Percentiles rank a stretch among this genome's conserved stretches.
phyloP scores from a whole-genome alignment of 768 basidiomycete genomes.

The Amanita polypyramis region DNA sequence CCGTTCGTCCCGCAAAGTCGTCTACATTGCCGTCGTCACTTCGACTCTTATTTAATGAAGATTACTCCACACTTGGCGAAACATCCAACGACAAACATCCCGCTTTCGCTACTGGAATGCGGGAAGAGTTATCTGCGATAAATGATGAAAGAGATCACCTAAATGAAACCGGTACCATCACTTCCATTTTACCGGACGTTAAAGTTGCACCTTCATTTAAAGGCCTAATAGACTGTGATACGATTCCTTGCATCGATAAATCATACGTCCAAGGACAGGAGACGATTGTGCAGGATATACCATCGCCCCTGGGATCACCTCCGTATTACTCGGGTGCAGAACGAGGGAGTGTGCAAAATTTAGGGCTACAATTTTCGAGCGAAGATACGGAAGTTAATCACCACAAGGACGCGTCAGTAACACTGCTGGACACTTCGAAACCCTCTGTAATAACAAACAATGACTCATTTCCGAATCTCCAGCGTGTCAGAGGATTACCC shows the following conservation, averaged over 20 bases:
- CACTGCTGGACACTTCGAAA: background rate
- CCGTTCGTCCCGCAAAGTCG: constrained; percentile 37
- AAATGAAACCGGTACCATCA: no score
- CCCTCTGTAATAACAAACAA: background rate
- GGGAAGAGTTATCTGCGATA: background rate
- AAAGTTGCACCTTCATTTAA: background rate
- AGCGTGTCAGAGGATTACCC: background rate
- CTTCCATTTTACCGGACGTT: background rate
- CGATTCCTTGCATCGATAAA: background rate
- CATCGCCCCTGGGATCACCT: background rate
- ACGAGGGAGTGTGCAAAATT: background rate
- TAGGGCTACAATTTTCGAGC: background rate
- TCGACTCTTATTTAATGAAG: constrained; percentile 68
- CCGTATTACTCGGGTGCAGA: background rate
- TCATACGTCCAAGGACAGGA: background rate
- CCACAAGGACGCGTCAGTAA: background rate
- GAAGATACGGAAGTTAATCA: background rate
- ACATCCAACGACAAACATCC: background rate
- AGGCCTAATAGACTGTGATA: background rate
- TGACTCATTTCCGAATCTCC: background rate
- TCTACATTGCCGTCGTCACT: constrained; percentile 65
- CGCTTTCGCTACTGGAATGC: background rate
- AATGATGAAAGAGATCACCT: background rate
- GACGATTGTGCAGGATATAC: background rate
- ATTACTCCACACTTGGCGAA: constrained; percentile 12